Conservation (phyloP, 2,329 filamentous ascomycete species). For the Paracamarosporium sp. region DNA sequence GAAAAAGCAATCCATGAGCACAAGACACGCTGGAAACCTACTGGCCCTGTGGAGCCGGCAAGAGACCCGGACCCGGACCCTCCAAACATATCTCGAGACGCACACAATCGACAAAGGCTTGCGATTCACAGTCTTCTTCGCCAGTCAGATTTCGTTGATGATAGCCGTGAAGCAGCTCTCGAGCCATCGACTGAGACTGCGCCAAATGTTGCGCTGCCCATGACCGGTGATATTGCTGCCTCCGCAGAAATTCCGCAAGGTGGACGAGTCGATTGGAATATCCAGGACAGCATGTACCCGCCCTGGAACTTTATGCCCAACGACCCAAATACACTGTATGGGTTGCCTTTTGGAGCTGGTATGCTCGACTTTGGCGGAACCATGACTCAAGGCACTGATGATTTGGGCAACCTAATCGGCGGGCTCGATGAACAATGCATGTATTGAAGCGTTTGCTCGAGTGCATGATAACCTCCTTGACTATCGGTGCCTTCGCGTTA, state of each 20-base stretch:
- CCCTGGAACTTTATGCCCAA: neutral
- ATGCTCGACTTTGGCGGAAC: neutral
- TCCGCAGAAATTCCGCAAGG: neutral
- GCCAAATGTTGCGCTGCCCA: neutral
- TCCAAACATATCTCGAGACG: neutral
- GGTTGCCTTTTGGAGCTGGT: neutral
- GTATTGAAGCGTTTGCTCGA: neutral
- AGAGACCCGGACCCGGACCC: neutral
- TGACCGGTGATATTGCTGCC: neutral
- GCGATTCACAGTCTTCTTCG: neutral
- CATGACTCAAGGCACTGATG: neutral
- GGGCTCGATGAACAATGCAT: neutral
- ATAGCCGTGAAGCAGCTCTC: neutral
- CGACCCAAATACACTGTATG: neutral
- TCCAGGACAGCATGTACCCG: neutral
- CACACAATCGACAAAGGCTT: neutral
- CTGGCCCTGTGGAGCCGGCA: neutral
- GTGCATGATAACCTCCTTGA: neutral
- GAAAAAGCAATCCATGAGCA: neutral
- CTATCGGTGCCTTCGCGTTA: too few relatives aligned
- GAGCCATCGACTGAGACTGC: neutral
- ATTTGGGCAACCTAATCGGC: neutral
- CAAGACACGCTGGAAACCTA: neutral
- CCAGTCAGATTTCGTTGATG: constrained; percentile 1
- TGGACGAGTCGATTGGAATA: neutral